phyloP scores from a whole-genome alignment of 73 alveolate species.

The Effrenium voratum region DNA sequence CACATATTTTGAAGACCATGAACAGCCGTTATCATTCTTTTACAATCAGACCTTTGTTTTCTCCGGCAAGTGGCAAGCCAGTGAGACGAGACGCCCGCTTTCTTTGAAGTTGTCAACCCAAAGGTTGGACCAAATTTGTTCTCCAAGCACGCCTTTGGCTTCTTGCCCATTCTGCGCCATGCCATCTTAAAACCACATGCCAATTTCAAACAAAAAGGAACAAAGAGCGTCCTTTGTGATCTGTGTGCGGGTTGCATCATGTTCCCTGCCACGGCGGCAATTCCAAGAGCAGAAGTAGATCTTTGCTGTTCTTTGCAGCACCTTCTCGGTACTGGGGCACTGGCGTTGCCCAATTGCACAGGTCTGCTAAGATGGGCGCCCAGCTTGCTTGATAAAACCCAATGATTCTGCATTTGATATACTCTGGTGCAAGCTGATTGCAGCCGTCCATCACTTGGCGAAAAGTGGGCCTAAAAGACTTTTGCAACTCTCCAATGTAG shows the following conservation, averaged over 20 bases:
- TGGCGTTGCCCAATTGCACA: too few relatives aligned
- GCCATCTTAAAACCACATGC: background rate
- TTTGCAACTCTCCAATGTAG: background rate
- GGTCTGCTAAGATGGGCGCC: background rate
- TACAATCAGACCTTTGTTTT: too few relatives aligned
- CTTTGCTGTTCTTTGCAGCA: constrained; percentile 48
- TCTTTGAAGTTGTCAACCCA: background rate
- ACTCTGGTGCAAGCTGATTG: background rate
- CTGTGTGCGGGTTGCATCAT: background rate
- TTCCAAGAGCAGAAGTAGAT: constrained; percentile 11
- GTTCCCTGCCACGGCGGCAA: background rate
- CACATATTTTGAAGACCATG: too few relatives aligned
- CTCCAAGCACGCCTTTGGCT: background rate
- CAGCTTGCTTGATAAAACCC: background rate
- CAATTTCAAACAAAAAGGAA: background rate
- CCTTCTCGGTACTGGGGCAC: constrained; percentile 71
- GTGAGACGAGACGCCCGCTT: background rate
- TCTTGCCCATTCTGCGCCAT: background rate
- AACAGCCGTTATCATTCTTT: too few relatives aligned
- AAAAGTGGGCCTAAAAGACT: background rate
- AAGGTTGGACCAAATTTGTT: background rate
- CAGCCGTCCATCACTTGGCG: background rate
- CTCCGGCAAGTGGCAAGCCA: too few relatives aligned
- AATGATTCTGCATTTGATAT: background rate
- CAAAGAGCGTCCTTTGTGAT: background rate